Base-by-base conservation (phyloP, 805 yeast genomes). In the Ogataea dorogensis region DNA sequence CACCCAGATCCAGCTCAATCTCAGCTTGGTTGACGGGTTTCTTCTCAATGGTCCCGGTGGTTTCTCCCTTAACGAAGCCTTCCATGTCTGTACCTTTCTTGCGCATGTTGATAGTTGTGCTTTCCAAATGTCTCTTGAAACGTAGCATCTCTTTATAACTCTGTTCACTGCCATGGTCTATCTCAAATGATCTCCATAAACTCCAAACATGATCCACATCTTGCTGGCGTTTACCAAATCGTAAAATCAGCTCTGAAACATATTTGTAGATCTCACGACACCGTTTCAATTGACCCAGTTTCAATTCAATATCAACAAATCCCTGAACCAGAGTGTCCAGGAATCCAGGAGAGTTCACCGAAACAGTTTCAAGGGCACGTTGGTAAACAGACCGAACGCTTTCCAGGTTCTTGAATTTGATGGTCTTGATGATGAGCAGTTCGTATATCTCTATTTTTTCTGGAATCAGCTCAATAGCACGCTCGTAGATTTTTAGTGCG, bases 61-160 rank as follows among this genome's bases (percentile, higher is more conserved):
- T 59, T 2, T 71, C 65, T 0, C 64, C 65, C n/a, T 49, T 54
- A 43, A 78, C 68, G 60, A 76, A 71, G 10, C 81, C 78, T 52
- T 73, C 54, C 42, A 58, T 50, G 8, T 40, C 38, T 9, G 35
- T 36, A 27, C 21, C 40, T 25, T 48, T 38, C 6, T 45, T 38
- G 11, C 54, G 50, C 10, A 57, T 54, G 5, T 54, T 46, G n/a
- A 40, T 42, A 22, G 40, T 22, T 5, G 38, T 42, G 14, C 43
- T 45, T 27, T 50, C 57, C 31, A 48, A 32, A 11, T 61, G 52
- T 44, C 86, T 68, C 53, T 79, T 82, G 43, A 66, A 64, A 29
- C 80, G 62, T 16, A 86, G 56, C 89, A 88, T 81, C 14, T 79
- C 81, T 49, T 83, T 86, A 56, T 74, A 87, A 0, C 83, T 74